phyloP scores from a whole-genome alignment of 75 land plant species.

The Pinus albicaulis region DNA sequence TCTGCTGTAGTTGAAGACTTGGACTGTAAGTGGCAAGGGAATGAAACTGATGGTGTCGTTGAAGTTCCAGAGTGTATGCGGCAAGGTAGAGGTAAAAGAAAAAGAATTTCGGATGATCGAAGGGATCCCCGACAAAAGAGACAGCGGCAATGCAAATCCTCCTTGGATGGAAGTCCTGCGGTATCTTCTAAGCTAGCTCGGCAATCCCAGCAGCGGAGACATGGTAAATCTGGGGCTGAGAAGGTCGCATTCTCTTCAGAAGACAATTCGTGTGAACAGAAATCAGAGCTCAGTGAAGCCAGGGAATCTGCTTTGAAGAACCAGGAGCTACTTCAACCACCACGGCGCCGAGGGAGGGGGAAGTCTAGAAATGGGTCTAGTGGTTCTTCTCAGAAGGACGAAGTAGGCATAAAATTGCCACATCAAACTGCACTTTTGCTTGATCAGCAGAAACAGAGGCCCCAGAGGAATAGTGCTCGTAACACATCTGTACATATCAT shows the following conservation, averaged over 20 bases:
- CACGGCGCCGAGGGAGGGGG: background rate
- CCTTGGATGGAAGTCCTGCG: background rate
- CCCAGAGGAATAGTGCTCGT: background rate
- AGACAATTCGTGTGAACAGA: conserved; percentile 1
- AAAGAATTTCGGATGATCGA: background rate
- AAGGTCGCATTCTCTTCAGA: background rate
- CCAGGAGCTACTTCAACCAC: background rate
- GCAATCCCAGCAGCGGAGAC: background rate
- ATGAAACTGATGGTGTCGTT: background rate
- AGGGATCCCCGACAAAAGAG: background rate
- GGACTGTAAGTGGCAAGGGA: too few relatives aligned
- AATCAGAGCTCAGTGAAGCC: background rate
- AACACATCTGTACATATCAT: background rate
- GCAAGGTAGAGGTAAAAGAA: background rate
- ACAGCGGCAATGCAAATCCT: background rate
- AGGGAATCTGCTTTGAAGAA: background rate
- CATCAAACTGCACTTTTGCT: background rate
- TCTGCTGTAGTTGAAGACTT: too few relatives aligned
- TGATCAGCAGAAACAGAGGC: background rate
- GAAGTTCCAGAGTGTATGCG: background rate
- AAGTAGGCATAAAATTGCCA: background rate
- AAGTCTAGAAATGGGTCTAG: background rate
- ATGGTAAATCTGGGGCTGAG: background rate
- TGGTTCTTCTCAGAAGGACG: background rate
- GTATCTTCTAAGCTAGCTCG: too few relatives aligned